Evolutionary conservation across 2,329 filamentous ascomycete species (phyloP).

Genomic region (Phyllosticta citriasiana): DNA sequence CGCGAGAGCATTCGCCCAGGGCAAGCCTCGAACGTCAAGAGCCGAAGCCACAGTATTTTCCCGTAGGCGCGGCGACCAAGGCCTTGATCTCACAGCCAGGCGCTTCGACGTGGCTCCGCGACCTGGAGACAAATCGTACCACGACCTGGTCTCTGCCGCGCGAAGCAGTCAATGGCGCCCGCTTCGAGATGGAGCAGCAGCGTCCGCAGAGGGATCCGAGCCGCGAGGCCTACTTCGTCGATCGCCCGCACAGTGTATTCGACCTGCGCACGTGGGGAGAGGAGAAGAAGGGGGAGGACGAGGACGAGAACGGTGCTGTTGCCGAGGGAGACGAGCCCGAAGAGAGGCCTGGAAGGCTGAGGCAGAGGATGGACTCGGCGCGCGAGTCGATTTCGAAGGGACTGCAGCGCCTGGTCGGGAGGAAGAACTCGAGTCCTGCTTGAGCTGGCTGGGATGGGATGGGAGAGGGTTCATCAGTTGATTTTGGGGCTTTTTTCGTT

Average conservation of each 20-base stretch:
- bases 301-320: neutral
- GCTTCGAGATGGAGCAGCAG: neutral
- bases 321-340: neutral
- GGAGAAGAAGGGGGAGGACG: neutral
- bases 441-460: neutral
- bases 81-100: neutral
- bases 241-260: neutral
- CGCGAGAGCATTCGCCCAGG: neutral
- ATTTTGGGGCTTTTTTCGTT: neutral
- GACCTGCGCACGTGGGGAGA: neutral
- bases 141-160: neutral
- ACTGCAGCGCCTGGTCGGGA: neutral
- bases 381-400: neutral
- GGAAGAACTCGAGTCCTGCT: neutral
- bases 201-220: neutral
- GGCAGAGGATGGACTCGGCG: neutral
- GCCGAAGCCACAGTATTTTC: neutral
- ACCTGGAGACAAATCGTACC: neutral
- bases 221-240: neutral
- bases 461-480: neutral
- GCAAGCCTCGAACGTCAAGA: neutral
- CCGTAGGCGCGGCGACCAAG: neutral
- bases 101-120: neutral
- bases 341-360: neutral
- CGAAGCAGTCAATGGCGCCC: neutral